Percentiles rank a stretch among this genome's conserved stretches.
Evolutionary conservation across 495 filamentous ascomycete species (phyloP).

Genomic region (Daldinia concentrica): DNA sequence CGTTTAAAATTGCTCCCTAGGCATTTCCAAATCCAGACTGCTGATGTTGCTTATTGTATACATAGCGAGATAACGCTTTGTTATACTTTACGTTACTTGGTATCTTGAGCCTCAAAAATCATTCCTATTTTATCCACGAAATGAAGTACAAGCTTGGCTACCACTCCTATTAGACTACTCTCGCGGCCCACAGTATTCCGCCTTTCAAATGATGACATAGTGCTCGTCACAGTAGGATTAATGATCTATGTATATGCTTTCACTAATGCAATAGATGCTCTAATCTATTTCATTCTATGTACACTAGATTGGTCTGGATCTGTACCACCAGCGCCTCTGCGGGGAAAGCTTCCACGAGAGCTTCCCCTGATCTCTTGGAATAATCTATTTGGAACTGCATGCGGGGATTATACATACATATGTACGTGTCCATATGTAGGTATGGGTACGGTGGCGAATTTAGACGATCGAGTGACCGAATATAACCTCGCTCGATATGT

Average conservation of each 20-base stretch:
- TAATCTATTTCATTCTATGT: constrained; percentile 15
- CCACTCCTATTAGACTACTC: not conserved
- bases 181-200: not conserved
- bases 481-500: not conserved
- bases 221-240: constrained; percentile 17
- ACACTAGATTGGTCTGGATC: constrained; percentile 3
- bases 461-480: constrained; percentile 3
- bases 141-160: not conserved
- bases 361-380: constrained; percentile 2
- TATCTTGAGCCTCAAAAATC: not conserved
- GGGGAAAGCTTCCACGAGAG: constrained; percentile 19
- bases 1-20: not conserved
- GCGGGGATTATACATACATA: constrained; percentile 8
- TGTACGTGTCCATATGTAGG: not conserved
- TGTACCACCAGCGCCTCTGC: constrained; percentile 6
- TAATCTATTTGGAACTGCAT: constrained; percentile 18
- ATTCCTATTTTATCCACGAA: not conserved
- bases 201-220: constrained; percentile 19
- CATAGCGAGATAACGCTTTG: not conserved
- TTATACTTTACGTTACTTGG: not conserved
- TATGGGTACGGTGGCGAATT: constrained; percentile 19
- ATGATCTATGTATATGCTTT: constrained; percentile 15
- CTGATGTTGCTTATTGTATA: not conserved
- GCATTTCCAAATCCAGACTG: not conserved
- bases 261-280: constrained; percentile 4